phyloP scores from a whole-genome alignment of 2,329 filamentous ascomycete genomes.

The Cladobotryum protrusum region DNA sequence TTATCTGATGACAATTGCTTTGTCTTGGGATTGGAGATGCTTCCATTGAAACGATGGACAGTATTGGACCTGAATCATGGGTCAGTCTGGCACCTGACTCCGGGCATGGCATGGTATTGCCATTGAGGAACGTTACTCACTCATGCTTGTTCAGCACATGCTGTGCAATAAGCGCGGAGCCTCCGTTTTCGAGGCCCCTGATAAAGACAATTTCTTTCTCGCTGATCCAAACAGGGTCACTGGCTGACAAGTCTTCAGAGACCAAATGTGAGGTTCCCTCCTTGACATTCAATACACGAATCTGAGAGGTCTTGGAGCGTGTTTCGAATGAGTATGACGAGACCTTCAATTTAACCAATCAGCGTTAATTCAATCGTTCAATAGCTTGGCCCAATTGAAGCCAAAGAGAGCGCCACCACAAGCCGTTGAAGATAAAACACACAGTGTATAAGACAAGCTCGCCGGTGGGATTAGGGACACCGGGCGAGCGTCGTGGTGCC shows the following conservation, averaged over 20 bases:
- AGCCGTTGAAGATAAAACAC: constrained; percentile 12
- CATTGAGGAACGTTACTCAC: constrained; percentile 26
- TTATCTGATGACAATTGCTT: constrained; percentile 44
- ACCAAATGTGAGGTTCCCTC: constrained; percentile 60
- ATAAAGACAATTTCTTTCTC: constrained; percentile 56
- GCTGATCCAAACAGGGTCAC: constrained; percentile 71
- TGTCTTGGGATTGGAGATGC: constrained; percentile 53
- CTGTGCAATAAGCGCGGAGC: constrained; percentile 40
- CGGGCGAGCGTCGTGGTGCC: constrained; percentile 65
- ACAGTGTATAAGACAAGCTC: constrained; percentile 60
- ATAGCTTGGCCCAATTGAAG: background rate
- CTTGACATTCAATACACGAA: constrained; percentile 63
- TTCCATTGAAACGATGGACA: constrained; percentile 38
- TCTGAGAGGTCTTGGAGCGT: constrained; percentile 63
- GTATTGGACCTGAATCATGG: constrained; percentile 3
- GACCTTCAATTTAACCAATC: constrained; percentile 35
- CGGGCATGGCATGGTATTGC: constrained; percentile 15
- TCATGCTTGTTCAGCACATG: constrained; percentile 28
- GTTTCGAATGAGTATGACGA: constrained; percentile 75
- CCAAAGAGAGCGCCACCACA: background rate
- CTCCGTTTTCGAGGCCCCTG: constrained; percentile 42
- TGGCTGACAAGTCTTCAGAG: constrained; percentile 57
- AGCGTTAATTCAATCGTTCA: background rate
- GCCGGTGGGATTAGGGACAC: constrained; percentile 62
- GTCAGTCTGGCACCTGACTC: background rate